Evolutionary conservation across 805 yeast genomes (phyloP), one percentile per base, ranked within the genome.

Genomic region (Grigorovia jiainica): DNA sequence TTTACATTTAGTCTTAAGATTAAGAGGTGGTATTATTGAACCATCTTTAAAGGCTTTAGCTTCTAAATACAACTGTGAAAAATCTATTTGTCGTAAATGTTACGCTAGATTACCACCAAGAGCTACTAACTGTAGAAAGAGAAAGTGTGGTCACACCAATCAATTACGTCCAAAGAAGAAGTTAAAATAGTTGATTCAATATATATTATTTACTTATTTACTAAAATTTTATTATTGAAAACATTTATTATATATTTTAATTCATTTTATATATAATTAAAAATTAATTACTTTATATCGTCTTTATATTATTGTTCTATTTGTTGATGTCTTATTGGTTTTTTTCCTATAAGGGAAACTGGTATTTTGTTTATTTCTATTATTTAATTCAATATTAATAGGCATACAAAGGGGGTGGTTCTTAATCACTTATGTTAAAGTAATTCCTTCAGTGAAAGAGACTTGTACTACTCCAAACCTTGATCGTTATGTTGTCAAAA

Each of bases 61-160:
- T 72, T 83, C 95, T 68, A 89, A 89, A 76, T 89, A 83, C 87
- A 89, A 89, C 92, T 89, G 96, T 80, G 97, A 89, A 60, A 89
- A 89, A 77, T 71, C 95, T 57, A 87, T 89, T 71, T 89, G 97
- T 81, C 90, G 97, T 75, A 84, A 87, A 72, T 89, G 97, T 79
- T 89, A 89, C 81, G 95, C 97, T 65, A 89, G 97, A 79, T 87
- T 89, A 67, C 97, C 97, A 67, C 95, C 97, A 74, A 90, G 97
- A 83, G 97, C 97, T 63, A 89, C 96, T 75, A 89, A 89, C 95
- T 89, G 97, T 82, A 86, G 97, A 79, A 89, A 89, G 96, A 87
- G 95, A 85, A 89, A 89, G 82, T 89, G 97, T 76, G 97, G 97
- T 67, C 97, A 89, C 90, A 78, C 95, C 70, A 89, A 89, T 80